Evolutionary conservation across 345 rosid genomes (phyloP), one percentile per base, ranked within the genome.

Genomic region (Arabis hirsuta): DNA sequence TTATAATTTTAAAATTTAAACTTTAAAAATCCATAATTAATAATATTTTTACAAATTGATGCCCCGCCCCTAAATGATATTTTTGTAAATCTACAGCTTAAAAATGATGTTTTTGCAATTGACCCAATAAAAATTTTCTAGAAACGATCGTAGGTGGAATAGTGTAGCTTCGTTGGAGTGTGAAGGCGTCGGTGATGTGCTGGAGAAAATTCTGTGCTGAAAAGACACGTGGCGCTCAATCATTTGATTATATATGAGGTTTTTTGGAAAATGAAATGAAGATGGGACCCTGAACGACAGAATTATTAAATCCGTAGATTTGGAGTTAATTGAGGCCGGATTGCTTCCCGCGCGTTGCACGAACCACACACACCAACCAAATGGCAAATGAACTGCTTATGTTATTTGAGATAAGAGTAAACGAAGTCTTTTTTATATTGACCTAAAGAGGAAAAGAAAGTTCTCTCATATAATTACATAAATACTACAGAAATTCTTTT

Each of bases 161-260:
- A 52, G 53, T 50, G 44, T 19, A 62, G 60, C 65, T 64, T 55
- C 58, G 43, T 39, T 55, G 50, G 31, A 38, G 72, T 7, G 11
- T 20, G 57, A 68, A 57, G 53, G 54, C 74, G 79, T 75, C 79
- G 79, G 79, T 75, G 69, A 62, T 75, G 65, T 38, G 74, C 64
- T 44, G 19, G 52, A 38, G 52, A 31, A 44, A 69, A n/a, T 20
- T 27, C 3, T 20, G 45, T 3, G 11, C 7, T 0, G 16, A 45
- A 27, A 9, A 14, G 32, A 61, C 69, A 75, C 65, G 61, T 62
- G 74, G 69, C 79, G 12, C 3, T 27, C 38, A 22, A 24, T 61
- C 51, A 75, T 68, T 68, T 45, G 74, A 53, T 12, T 53, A 59
- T 5, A 44, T 2, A 16, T 34, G 56, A 67, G 78, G 52, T 39